Evolutionary conservation across 345 rosid genomes (phyloP).

Genomic region (Raphanus raphanistrum): DNA sequence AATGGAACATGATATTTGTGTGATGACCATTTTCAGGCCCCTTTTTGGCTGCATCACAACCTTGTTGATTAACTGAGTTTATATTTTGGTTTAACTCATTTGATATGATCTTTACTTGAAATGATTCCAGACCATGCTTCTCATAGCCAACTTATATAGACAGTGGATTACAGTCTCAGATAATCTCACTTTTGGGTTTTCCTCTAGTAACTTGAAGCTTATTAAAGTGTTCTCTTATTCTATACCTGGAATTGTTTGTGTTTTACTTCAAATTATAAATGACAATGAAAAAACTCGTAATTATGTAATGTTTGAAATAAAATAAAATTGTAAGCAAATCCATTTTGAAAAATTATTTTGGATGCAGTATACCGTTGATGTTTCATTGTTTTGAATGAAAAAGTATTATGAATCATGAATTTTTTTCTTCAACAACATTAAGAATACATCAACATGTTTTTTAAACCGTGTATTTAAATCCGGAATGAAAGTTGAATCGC

Average conservation of each 20-base stretch:
- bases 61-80: not conserved
- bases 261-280: too few relatives aligned
- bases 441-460: too few relatives aligned
- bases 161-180: not conserved
- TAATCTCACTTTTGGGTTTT: not conserved
- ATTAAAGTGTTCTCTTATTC: not conserved
- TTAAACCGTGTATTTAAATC: too few relatives aligned
- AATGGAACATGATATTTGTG: slow-evolving; percentile 17
- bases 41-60: slow-evolving; percentile 10
- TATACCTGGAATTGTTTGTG: not conserved
- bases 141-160: not conserved
- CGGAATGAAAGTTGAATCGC: too few relatives aligned
- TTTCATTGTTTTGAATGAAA: too few relatives aligned
- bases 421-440: too few relatives aligned
- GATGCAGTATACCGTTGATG: too few relatives aligned
- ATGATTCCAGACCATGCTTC: not conserved
- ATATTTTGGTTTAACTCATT: not conserved
- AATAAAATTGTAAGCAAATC: too few relatives aligned
- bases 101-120: not conserved
- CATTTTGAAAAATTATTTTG: too few relatives aligned
- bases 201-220: not conserved
- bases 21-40: slow-evolving; percentile 29
- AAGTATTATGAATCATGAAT: too few relatives aligned
- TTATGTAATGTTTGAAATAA: too few relatives aligned
- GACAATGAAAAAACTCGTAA: too few relatives aligned